Evolutionary conservation across 1,284 basidiomycete species (phyloP), one percentile per base, ranked within the genome.

Genomic region (Athelia psychrophila): DNA sequence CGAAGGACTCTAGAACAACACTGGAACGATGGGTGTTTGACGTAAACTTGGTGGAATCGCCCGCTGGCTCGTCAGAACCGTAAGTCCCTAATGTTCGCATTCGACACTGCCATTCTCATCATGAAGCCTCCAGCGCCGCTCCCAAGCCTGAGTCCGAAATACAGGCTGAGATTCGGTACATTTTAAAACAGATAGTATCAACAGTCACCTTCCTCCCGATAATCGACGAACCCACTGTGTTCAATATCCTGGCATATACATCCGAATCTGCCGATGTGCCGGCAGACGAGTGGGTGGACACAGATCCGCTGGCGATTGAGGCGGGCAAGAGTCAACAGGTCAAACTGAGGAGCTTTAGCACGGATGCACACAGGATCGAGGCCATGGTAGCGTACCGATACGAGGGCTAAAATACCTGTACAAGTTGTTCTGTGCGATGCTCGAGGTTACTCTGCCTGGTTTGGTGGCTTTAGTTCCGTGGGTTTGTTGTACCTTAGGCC

Each of bases 11-110:
- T 16, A 82, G 92, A 45, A 86, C 89, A 54, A 91, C 95, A 1
- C 80, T 98, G 48, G 97, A 99, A 70, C 81, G 97, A 57, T 99
- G 97, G 97, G 95, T 98, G 51, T 99, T 99, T 69, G 95, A 98
- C 71, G 82, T 99, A 62, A 88, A 95, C 63, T 80, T 95, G 44
- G 77, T 88, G 30, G 81, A 86, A 52, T 77, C 78, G 42, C 73
- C 80, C 8, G 59, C 75, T 8, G 78, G 79, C 48, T 61, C 71
- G 22, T 61, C 69, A 35, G 77, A 77, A 60, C 64, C 74, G 84
- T 87, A 63, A 25, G 23, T 54, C 38, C n/a, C 27, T 30, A 30
- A 30, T 30, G 13, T 5, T 30, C 27, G 27, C 27, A 13, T 13
- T 30, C 53, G 51, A 55, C 33, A 47, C 46, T 32, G 47, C 36